Percentiles rank a stretch among this genome's conserved stretches.
Conservation (phyloP, 1,284 basidiomycete genomes). For the Puccinia coronata region DNA sequence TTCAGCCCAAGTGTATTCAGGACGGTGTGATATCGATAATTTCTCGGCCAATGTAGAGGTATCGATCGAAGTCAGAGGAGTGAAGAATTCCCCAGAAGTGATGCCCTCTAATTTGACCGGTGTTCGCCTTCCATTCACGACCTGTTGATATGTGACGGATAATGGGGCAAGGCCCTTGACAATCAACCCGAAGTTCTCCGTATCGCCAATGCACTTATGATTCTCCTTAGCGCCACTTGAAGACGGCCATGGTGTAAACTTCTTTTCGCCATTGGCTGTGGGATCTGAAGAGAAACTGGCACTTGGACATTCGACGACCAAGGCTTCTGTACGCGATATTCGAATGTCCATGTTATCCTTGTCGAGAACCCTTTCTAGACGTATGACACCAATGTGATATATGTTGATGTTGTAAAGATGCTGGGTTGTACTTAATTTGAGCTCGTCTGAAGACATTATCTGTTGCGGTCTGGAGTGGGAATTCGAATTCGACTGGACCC, state of each 20-base stretch:
- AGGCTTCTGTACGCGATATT: conserved; percentile 42
- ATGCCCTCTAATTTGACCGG: conserved; percentile 36
- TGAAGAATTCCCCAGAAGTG: conserved; percentile 25
- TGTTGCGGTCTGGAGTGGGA: conserved; percentile 20
- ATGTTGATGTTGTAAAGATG: conserved; percentile 34
- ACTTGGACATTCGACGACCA: conserved; percentile 44
- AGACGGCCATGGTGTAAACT: conserved; percentile 26
- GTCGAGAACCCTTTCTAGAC: conserved; percentile 45
- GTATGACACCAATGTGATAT: conserved; percentile 22
- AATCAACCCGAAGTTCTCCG: conserved; percentile 35
- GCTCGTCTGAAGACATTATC: conserved; percentile 7
- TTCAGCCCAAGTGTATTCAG: conserved; percentile 48
- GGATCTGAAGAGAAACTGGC: conserved; percentile 26
- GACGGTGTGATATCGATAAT: conserved; percentile 34
- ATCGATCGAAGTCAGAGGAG: conserved; percentile 35
- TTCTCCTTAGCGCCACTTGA: conserved; percentile 7
- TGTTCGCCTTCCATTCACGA: conserved; percentile 3
- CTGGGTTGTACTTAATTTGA: conserved; percentile 29
- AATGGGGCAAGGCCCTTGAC: conserved; percentile 39
- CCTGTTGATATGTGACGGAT: conserved; percentile 38
- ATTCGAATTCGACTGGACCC: not conserved
- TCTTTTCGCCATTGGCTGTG: conserved; percentile 5
- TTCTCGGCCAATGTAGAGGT: conserved; percentile 35
- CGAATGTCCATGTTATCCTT: conserved; percentile 44
- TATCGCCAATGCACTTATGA: conserved; percentile 44